phyloP scores from a whole-genome alignment of 306 rosid species.

The Comarum palustre region DNA sequence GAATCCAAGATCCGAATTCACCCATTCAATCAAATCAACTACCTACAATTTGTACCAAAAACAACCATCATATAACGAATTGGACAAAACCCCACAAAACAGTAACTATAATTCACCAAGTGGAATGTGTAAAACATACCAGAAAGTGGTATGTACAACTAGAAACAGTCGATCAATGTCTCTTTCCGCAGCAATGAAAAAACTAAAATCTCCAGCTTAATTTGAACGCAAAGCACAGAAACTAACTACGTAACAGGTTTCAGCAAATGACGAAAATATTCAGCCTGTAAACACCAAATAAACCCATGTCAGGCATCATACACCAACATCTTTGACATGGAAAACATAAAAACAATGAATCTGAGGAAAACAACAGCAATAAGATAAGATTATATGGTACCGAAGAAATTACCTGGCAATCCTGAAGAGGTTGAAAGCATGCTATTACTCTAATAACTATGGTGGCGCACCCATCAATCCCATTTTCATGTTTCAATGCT shows the following conservation, averaged over 20 bases:
- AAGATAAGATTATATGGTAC: not conserved
- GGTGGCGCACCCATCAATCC: constrained; percentile 80
- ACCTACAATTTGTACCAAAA: constrained; percentile 36
- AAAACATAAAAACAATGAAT: not conserved
- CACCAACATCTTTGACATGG: not conserved
- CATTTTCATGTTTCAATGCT: constrained; percentile 95
- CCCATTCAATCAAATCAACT: constrained; percentile 73
- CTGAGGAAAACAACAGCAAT: not conserved
- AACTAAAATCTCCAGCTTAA: constrained; percentile 61
- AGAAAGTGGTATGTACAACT: constrained; percentile 47
- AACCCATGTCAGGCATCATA: constrained; percentile 11
- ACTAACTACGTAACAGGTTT: constrained; percentile 94
- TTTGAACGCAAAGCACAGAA: constrained; percentile 35
- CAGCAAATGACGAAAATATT: constrained; percentile 90
- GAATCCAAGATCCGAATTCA: constrained; percentile 51
- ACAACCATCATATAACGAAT: constrained; percentile 3
- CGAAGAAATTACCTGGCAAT: constrained; percentile 64
- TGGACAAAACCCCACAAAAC: not conserved
- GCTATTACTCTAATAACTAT: constrained; percentile 93
- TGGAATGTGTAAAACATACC: constrained; percentile 42
- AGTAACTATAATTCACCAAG: not conserved
- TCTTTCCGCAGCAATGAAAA: constrained; percentile 56
- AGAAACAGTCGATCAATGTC: constrained; percentile 46
- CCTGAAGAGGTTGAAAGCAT: constrained; percentile 95
- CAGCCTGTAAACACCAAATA: constrained; percentile 63